A percentile compares a stretch with the other conserved stretches of the same genome.
Conservation (phyloP, 176 grass and related monocot genomes). For the Lolium multiflorum region DNA sequence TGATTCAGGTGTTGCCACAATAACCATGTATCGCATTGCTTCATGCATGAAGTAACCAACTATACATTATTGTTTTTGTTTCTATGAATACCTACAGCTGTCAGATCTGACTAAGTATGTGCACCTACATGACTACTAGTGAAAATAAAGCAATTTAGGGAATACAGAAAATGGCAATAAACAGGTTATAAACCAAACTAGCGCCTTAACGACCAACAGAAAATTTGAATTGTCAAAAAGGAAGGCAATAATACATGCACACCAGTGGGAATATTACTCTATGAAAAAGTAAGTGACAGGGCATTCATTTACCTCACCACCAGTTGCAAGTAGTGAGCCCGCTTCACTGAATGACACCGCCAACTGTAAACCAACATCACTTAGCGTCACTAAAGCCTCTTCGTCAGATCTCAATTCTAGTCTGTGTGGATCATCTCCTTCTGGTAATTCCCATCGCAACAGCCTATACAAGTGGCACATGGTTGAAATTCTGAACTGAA, state of each 20-base stretch:
- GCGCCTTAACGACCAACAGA: not conserved
- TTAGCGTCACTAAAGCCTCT: conserved; percentile 57
- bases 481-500: conserved; percentile 18
- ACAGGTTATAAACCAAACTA: conserved; percentile 6
- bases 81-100: not conserved
- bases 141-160: not conserved
- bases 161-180: not conserved
- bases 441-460: conserved; percentile 68
- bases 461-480: conserved; percentile 56
- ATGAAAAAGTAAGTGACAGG: not conserved
- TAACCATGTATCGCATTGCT: conserved; percentile 1
- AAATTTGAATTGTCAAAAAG: not conserved
- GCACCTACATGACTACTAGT: not conserved
- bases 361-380: conserved; percentile 75
- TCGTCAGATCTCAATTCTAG: conserved; percentile 58
- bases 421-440: conserved; percentile 35
- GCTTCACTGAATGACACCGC: conserved; percentile 74
- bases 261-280: not conserved
- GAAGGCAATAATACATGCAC: not conserved
- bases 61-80: conserved; percentile 5
- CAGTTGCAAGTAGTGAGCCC: conserved; percentile 83
- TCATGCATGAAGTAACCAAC: not conserved
- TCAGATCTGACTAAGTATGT: not conserved
- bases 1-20: not conserved
- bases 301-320: conserved; percentile 68